phyloP scores from a whole-genome alignment of 805 yeast genomes.

The Trichomonascus vanleenenianus region DNA sequence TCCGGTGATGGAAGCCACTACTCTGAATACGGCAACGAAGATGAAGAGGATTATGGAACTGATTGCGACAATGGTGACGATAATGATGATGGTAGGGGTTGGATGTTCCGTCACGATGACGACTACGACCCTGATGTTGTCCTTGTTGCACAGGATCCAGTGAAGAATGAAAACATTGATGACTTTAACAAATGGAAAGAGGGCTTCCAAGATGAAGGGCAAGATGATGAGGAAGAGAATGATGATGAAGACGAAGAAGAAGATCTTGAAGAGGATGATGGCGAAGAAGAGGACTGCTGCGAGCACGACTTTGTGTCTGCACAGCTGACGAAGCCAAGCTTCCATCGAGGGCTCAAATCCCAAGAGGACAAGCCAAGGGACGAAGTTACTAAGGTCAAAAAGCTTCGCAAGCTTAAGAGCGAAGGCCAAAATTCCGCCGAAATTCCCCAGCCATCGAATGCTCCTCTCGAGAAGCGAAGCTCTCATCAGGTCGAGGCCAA shows the following conservation, averaged over 20 bases:
- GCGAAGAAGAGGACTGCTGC: background rate
- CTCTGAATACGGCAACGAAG: background rate
- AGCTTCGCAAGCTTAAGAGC: no score
- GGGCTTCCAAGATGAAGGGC: background rate
- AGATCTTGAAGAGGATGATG: background rate
- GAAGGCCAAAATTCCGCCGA: no score
- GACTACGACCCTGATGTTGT: background rate
- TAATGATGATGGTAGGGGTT: conserved; percentile 4
- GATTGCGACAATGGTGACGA: conserved; percentile 9
- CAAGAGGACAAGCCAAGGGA: no score
- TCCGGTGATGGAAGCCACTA: background rate
- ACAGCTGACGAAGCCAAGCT: no score
- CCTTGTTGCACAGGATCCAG: background rate
- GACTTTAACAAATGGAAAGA: background rate
- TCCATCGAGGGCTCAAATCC: no score
- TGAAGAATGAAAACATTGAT: background rate
- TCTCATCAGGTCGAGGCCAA: no score
- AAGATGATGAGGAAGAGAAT: background rate
- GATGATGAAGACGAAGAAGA: background rate
- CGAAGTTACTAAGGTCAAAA: no score
- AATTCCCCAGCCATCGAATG: no score
- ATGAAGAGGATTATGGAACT: background rate
- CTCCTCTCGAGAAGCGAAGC: no score
- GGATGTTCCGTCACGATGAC: conserved; percentile 1
- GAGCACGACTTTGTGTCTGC: no score